phyloP scores from a whole-genome alignment of 2,329 filamentous ascomycete genomes.

The Cercospora nicotianae region DNA sequence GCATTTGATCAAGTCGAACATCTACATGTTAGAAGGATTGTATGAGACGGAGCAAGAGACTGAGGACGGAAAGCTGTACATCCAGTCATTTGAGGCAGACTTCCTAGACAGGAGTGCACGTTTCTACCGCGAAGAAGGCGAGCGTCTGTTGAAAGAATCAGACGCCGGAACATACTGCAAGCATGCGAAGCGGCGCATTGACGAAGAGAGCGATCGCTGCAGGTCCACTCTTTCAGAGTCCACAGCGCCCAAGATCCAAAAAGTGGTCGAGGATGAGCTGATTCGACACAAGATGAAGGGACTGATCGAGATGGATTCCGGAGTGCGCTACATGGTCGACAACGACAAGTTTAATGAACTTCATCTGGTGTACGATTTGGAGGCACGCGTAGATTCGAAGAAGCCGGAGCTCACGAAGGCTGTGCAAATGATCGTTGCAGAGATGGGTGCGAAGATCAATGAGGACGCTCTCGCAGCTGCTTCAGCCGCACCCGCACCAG shows the following conservation, averaged over 20 bases:
- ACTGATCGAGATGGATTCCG: constrained; percentile 83
- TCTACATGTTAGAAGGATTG: constrained; percentile 85
- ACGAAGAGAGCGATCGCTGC: constrained; percentile 80
- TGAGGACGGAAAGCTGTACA: constrained; percentile 77
- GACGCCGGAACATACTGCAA: constrained; percentile 82
- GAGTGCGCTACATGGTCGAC: constrained; percentile 85
- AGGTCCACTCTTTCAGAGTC: constrained; percentile 73
- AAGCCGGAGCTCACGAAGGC: constrained; percentile 69
- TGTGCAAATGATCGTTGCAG: constrained; percentile 72
- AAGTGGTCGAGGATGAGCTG: constrained; percentile 77
- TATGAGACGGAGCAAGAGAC: constrained; percentile 79
- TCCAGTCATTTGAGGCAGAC: constrained; percentile 75
- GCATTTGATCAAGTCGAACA: constrained; percentile 75
- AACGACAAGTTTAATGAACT: constrained; percentile 80
- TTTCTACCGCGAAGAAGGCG: constrained; percentile 77
- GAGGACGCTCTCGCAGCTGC: constrained; percentile 58
- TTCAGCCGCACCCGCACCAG: constrained; percentile 52
- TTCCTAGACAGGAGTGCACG: constrained; percentile 69
- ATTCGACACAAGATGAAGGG: constrained; percentile 76
- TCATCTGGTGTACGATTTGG: constrained; percentile 75
- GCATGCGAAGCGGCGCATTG: constrained; percentile 70
- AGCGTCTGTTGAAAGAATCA: constrained; percentile 69
- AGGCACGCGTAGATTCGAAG: constrained; percentile 72
- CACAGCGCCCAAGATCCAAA: constrained; percentile 70
- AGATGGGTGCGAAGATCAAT: constrained; percentile 82